phyloP scores from a whole-genome alignment of 73 alveolate species.

The Tetrahymena malaccensis region DNA sequence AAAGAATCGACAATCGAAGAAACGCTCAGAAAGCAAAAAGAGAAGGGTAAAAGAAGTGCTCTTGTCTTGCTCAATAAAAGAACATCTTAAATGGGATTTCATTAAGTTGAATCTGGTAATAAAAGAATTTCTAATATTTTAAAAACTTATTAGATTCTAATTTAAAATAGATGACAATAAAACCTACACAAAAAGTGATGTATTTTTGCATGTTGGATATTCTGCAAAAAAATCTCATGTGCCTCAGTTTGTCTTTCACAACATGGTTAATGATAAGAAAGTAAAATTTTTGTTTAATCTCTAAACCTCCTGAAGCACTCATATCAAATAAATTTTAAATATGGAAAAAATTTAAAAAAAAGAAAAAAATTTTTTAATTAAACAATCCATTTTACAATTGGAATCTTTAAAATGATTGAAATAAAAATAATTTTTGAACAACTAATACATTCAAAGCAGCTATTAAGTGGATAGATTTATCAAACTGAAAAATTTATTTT shows the following conservation, averaged over 20 bases:
- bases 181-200: slow-evolving; percentile 26
- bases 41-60: neutral
- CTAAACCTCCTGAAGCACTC: no score
- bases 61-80: neutral
- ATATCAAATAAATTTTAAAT: no score
- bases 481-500: neutral
- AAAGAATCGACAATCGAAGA: neutral
- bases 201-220: slow-evolving; percentile 33
- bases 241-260: slow-evolving; percentile 18
- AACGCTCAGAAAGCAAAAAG: neutral
- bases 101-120: neutral
- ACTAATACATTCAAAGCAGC: no score
- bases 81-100: neutral
- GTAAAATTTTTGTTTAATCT: neutral
- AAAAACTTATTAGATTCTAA: neutral
- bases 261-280: slow-evolving; percentile 10
- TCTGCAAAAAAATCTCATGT: slow-evolving; percentile 28
- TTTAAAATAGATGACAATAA: slow-evolving; percentile 1
- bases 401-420: no score
- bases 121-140: neutral
- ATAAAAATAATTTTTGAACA: no score
- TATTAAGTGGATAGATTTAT: no score
- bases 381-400: no score
- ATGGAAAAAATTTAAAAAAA: neutral
- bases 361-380: no score